Evolutionary conservation across 305 asterid genomes (phyloP), one percentile per base, ranked within the genome.

Genomic region (Salvia sclarea): DNA sequence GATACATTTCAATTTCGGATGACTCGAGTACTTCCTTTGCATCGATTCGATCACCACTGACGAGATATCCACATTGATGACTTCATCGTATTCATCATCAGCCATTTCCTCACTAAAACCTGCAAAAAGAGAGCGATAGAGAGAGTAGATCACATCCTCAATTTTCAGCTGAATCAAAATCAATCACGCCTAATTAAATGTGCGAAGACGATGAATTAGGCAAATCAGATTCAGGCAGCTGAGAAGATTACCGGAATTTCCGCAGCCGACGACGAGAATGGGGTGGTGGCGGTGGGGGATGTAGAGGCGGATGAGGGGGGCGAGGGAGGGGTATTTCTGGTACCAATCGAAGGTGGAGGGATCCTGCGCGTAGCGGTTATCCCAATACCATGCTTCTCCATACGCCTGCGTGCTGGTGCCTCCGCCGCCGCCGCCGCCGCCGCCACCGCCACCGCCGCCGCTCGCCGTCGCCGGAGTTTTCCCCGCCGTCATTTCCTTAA

Each of bases 351-450:
- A 86, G 75, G 90, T 71, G 56, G 77, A 76, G 48, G 81, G 71
- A 70, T 84, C 90, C 30, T 78, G 67, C 0, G 85, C 20, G 83
- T 88, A 86, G 33, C 96, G 86, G 35, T 84, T 81, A 82, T 88
- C 91, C 96, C 92, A 86, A 70, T 88, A 88, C 93, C 80, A 84
- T 69, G 83, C 72, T 74, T 88, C 96, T 2, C 93, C 96, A 76
- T 86, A 88, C 12, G 90, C 91, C 73, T 79, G 83, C 17, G 81
- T 60, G 65, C 52, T 53, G 72, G 66, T 61, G 73, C 60, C 47
- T 37, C 40, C 18, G 48, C 17, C 16, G 38, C 8, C 40, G 31
- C 31, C 31, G 31, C 4, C 31, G 35, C 58, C n/a, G n/a, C n/a
- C n/a, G n/a, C n/a, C n/a, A n/a, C n/a, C n/a, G n/a, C n/a, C n/a